These are phyloP conservation scores for Gaillardinia entomophila DNA, from an alignment of 805 yeast genomes.

Conservation along the genomic window DNA sequence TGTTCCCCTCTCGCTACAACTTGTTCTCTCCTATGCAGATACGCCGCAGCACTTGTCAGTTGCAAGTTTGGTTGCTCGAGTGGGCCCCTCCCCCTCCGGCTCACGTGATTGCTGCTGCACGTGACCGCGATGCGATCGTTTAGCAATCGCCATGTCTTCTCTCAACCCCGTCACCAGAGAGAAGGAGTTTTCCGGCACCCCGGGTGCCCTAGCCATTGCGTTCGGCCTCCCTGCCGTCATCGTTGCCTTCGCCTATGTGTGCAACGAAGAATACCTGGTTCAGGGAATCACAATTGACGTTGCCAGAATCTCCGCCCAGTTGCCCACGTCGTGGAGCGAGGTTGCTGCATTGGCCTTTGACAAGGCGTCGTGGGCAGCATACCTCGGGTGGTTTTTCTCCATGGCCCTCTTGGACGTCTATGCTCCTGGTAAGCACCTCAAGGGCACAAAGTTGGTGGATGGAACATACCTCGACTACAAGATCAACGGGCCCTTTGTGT, in stretches of 20 bases:
- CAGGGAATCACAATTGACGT: slow-evolving; percentile 44
- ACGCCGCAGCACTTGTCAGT: no score
- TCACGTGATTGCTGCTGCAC: no score
- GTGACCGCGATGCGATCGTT: no score
- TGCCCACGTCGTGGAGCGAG: slow-evolving; percentile 20
- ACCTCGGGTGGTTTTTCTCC: slow-evolving; percentile 65
- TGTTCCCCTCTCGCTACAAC: no score
- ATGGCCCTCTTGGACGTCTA: slow-evolving; percentile 62
- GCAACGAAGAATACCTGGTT: slow-evolving; percentile 54
- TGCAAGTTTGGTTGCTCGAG: no score
- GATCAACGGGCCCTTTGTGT: slow-evolving; percentile 71
- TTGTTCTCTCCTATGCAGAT: no score
- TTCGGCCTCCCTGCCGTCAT: slow-evolving; percentile 63
- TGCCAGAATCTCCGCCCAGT: slow-evolving; percentile 26
- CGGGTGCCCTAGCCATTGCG: slow-evolving; percentile 67
- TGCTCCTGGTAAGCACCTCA: slow-evolving; percentile 55
- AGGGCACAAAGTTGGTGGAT: slow-evolving; percentile 73
- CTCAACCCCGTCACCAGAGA: slow-evolving; percentile 66
- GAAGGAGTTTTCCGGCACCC: slow-evolving; percentile 71
- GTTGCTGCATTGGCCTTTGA: slow-evolving; percentile 35
- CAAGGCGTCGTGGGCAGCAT: slow-evolving; percentile 52
- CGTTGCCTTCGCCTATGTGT: slow-evolving; percentile 50
- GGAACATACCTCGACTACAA: slow-evolving; percentile 66
- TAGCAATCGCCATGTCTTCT: not conserved
- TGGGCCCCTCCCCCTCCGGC: no score